Conservation (phyloP, 495 filamentous ascomycete genomes). For the Amphirosellinia nigrospora region DNA sequence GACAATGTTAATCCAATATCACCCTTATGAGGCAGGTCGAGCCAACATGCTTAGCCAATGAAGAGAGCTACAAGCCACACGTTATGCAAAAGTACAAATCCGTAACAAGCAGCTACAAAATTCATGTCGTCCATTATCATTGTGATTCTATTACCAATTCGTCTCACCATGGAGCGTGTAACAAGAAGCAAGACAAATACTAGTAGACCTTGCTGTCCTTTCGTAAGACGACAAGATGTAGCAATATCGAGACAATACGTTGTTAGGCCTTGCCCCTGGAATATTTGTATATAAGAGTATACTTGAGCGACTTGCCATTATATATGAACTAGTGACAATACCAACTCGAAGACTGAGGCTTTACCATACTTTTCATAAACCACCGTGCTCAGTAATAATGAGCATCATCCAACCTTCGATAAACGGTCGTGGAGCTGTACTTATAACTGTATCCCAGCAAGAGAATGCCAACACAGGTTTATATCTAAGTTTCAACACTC, state of each 20-base stretch:
- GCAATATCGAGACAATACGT: background rate
- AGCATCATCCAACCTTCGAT: background rate
- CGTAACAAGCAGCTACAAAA: background rate
- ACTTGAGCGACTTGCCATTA: background rate
- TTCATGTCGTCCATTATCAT: background rate
- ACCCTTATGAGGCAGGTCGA: background rate
- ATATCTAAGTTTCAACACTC: background rate
- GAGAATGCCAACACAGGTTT: background rate
- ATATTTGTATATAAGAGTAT: background rate
- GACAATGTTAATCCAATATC: background rate
- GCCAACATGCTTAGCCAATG: background rate
- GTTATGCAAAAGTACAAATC: conserved; percentile 6
- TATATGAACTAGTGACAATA: background rate
- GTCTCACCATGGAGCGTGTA: conserved; percentile 20
- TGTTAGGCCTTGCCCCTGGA: background rate
- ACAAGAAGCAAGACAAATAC: background rate
- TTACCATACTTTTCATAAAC: background rate
- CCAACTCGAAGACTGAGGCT: background rate
- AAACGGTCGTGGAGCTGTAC: background rate
- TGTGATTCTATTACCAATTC: background rate
- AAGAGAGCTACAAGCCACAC: background rate
- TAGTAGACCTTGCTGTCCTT: background rate
- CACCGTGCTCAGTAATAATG: background rate
- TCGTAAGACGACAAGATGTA: background rate
- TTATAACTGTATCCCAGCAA: background rate